phyloP scores from a whole-genome alignment of 192 early-diverging fungal species.

The Umbelopsis vinacea region DNA sequence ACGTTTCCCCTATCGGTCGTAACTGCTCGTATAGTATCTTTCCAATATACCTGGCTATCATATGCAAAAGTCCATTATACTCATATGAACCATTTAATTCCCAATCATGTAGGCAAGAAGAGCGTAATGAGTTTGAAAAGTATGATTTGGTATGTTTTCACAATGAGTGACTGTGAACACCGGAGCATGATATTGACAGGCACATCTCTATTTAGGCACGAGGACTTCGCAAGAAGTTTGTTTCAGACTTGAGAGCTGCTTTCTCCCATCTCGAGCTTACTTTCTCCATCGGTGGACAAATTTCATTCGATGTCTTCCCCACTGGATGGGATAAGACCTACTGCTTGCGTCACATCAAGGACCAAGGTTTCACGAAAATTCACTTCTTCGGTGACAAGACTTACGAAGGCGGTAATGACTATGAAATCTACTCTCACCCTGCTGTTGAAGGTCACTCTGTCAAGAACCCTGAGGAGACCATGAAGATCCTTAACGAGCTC shows the following conservation, averaged over 20 bases:
- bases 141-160: conserved; percentile 70
- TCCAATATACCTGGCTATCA: background rate
- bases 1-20: conserved; percentile 96
- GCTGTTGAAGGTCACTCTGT: conserved; percentile 86
- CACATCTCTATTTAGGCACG: conserved; percentile 48
- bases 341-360: conserved; percentile 88
- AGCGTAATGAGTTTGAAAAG: conserved; percentile 90
- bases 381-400: conserved; percentile 99
- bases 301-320: conserved; percentile 99
- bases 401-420: conserved; percentile 97
- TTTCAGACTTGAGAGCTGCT: conserved; percentile 75
- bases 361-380: conserved; percentile 85
- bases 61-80: background rate
- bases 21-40: conserved; percentile 74
- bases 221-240: conserved; percentile 84
- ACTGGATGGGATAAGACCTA: conserved; percentile 99
- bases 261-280: conserved; percentile 89
- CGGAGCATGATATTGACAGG: background rate
- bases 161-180: background rate
- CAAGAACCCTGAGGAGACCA: conserved; percentile 82
- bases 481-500: conserved; percentile 77
- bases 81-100: too few species aligned
- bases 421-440: conserved; percentile 90
- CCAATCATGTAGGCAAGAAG: conserved; percentile 56
- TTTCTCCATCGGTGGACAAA: conserved; percentile 98